Percentiles rank a stretch among this genome's conserved stretches.
Evolutionary conservation across 2,329 filamentous ascomycete species (phyloP).

Genomic region (Pseudogymnoascus destructans): DNA sequence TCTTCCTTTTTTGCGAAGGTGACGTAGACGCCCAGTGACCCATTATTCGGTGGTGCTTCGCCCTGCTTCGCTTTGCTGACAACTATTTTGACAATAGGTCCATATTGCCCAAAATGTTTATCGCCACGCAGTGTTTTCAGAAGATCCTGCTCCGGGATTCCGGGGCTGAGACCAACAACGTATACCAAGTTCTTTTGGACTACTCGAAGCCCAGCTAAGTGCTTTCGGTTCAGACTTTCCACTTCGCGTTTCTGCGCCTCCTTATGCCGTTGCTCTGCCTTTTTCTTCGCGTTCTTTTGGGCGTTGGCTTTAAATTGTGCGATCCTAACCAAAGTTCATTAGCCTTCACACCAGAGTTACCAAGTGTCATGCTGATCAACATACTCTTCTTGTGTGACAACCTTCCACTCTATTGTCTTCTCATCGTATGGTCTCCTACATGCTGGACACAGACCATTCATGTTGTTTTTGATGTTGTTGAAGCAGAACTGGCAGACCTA

Average conservation of each 20-base stretch:
- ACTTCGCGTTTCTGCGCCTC: conserved; percentile 94
- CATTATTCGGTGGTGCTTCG: conserved; percentile 51
- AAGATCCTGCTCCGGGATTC: conserved; percentile 81
- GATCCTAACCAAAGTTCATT: conserved; percentile 36
- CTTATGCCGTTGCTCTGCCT: conserved; percentile 75
- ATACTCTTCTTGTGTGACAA: conserved; percentile 89
- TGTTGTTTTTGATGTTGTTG: conserved; percentile 97
- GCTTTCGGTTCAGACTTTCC: conserved; percentile 89
- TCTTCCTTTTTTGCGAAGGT: conserved; percentile 89
- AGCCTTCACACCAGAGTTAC: conserved; percentile 6
- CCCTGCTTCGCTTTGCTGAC: conserved; percentile 75
- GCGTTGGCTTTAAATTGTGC: conserved; percentile 65
- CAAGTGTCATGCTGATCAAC: conserved; percentile 26
- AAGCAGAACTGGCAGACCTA: conserved; percentile 99
- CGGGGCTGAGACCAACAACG: conserved; percentile 86
- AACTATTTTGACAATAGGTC: conserved; percentile 96
- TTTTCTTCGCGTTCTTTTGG: conserved; percentile 85
- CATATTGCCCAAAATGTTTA: conserved; percentile 96
- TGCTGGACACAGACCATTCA: conserved; percentile 95
- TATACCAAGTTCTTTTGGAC: conserved; percentile 99
- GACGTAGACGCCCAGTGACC: conserved; percentile 95
- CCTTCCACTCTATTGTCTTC: conserved; percentile 92
- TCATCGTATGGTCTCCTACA: conserved; percentile 93
- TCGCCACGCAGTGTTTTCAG: conserved; percentile 79
- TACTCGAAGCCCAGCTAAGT: conserved; percentile 85